Base-by-base conservation (phyloP, 2,329 filamentous ascomycete species). In the Calonectria honghensis region DNA sequence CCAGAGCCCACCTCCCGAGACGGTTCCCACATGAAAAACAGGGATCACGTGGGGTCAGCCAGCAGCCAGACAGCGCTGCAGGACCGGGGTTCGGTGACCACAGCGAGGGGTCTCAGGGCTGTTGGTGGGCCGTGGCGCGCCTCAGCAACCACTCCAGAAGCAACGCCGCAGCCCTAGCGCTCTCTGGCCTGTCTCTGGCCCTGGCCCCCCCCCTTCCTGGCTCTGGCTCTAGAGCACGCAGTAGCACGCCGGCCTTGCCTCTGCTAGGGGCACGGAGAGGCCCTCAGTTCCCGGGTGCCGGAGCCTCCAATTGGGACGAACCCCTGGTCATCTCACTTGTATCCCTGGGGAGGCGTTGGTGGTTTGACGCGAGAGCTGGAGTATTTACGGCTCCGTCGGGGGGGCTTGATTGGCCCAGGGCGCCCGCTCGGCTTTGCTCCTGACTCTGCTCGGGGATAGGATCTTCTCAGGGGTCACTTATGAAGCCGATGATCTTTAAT, bases 1-100 rank as follows among this genome's bases (percentile, higher is more conserved):
- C 29, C 63, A 37, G 18, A 63, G 31, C 54, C 71, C 65, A 51
- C 27, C n/a, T 64, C 70, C 70, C 70, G 59, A 68, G 54, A 52
- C 59, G 50, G 68, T 48, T 70, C 51, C 67, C 72, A 73, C 68
- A 70, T 48, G 32, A 51, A 67, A 45, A 70, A 51, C 72, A 70
- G 61, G 68, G 57, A 70, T 73, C 72, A 68, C 71, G 57, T 68
- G 65, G 70, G 18, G 65, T 57, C 45, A 20, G 51, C 72, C 29
- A 67, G 27, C 39, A 65, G 16, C 59, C 48, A 48, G 59, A 63
- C 14, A 63, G 57, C 57, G 35, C 57, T 63, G 57, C 11, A 37
- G 41, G 37, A 29, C 57, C 68, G 37, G 68, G 45, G 68, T 50
- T 29, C 50, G 48, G 61, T n/a, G 59, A 31, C 57, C 59, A 41